These are phyloP conservation scores for Ephemerocybe angulata DNA, from an alignment of 768 basidiomycete species.

Conservation along the genomic window DNA sequence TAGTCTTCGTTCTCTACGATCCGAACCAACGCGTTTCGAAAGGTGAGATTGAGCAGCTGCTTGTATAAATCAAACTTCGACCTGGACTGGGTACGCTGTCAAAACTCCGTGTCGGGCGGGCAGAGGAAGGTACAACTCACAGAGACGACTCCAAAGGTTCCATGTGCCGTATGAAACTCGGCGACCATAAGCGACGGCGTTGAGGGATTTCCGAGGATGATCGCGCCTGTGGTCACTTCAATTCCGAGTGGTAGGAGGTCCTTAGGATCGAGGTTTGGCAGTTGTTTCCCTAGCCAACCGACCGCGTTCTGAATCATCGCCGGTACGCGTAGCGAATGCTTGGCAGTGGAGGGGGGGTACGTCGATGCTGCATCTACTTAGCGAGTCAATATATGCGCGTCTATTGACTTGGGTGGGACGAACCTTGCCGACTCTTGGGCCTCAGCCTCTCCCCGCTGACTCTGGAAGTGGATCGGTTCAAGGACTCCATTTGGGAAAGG, in stretches of 20 bases:
- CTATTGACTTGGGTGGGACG: slow-evolving; percentile 4
- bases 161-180: slow-evolving; percentile 74
- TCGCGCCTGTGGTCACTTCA: slow-evolving; percentile 71
- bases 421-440: slow-evolving; percentile 35
- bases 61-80: slow-evolving; percentile 84
- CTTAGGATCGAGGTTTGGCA: slow-evolving; percentile 72
- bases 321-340: slow-evolving; percentile 31
- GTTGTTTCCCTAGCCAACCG: slow-evolving; percentile 53
- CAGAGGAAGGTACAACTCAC: too few species aligned
- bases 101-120: too few species aligned
- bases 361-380: slow-evolving; percentile 24
- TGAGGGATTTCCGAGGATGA: slow-evolving; percentile 82
- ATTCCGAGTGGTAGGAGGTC: slow-evolving; percentile 87
- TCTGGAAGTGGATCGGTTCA: slow-evolving; percentile 36
- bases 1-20: slow-evolving; percentile 76
- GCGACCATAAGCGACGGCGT: slow-evolving; percentile 79
- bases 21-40: slow-evolving; percentile 60
- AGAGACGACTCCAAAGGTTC: slow-evolving; percentile 74
- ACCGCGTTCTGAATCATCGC: slow-evolving; percentile 37
- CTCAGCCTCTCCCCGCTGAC: slow-evolving; percentile 31
- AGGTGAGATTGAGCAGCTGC: slow-evolving; percentile 67
- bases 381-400: neutral
- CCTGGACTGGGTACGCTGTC: slow-evolving; percentile 59
- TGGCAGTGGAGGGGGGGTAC: slow-evolving; percentile 28
- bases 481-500: slow-evolving; percentile 63